A percentile compares a stretch with the other conserved stretches of the same genome.
Evolutionary conservation across 768 basidiomycete genomes (phyloP).

Genomic region (Rhodotorula kratochvilovae): DNA sequence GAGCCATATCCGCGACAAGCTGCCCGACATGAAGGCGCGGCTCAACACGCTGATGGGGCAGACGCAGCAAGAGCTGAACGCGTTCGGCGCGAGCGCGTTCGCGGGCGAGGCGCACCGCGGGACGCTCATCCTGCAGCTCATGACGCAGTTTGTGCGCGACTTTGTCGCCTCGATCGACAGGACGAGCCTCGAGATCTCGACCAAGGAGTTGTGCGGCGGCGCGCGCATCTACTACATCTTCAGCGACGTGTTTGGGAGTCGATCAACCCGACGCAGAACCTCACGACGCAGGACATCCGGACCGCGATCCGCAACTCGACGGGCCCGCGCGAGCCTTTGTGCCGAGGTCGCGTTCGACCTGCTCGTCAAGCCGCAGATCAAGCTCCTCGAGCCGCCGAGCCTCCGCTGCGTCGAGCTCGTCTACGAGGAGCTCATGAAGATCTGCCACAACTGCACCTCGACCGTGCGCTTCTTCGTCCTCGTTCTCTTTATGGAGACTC

Average conservation of each 20-base stretch:
- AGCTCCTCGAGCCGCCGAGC: slow-evolving; percentile 87
- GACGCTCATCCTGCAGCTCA: slow-evolving; percentile 80
- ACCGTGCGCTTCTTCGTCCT: slow-evolving; percentile 6
- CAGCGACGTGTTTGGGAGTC: slow-evolving; percentile 93
- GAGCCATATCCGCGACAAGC: slow-evolving; percentile 95
- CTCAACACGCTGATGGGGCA: slow-evolving; percentile 97
- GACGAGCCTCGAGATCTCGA: slow-evolving; percentile 90
- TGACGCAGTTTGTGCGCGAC: slow-evolving; percentile 94
- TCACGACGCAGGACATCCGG: slow-evolving; percentile 90
- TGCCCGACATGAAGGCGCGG: slow-evolving; percentile 98
- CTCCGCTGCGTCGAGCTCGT: slow-evolving; percentile 94
- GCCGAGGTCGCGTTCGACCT: slow-evolving; percentile 96
- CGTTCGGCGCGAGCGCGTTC: slow-evolving; percentile 88
- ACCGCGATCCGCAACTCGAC: slow-evolving; percentile 98
- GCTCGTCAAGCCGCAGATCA: slow-evolving; percentile 96
- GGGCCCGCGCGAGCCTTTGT: slow-evolving; percentile 96
- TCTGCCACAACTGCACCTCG: slow-evolving; percentile 91
- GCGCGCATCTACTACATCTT: slow-evolving; percentile 99
- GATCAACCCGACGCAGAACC: slow-evolving; percentile 83
- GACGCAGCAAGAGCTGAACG: slow-evolving; percentile 94
- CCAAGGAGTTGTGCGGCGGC: slow-evolving; percentile 95
- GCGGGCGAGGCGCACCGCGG: slow-evolving; percentile 82
- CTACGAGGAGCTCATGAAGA: slow-evolving; percentile 98
- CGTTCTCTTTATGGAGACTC: not conserved
- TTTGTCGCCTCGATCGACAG: slow-evolving; percentile 97